phyloP scores from a whole-genome alignment of 371 early-diverging fungal genomes.

The Capillidium rhysosporum region DNA sequence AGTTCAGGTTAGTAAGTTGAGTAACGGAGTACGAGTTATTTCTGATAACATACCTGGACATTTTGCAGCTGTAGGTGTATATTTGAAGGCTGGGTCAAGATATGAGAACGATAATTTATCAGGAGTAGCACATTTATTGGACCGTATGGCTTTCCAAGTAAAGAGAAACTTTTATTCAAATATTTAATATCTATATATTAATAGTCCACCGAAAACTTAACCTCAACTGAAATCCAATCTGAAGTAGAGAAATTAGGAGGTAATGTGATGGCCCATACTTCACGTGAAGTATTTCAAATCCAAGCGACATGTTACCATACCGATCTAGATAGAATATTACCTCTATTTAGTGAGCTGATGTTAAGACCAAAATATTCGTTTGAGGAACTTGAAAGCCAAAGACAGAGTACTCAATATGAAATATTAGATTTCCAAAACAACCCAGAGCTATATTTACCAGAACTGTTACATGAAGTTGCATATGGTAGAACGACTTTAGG shows the following conservation, averaged over 20 bases:
- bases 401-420: constrained; percentile 63
- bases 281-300: constrained; percentile 88
- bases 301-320: constrained; percentile 77
- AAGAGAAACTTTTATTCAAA: background rate
- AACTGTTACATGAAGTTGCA: constrained; percentile 68
- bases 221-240: constrained; percentile 44
- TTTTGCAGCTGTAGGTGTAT: constrained; percentile 73
- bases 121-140: constrained; percentile 69
- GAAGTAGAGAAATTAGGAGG: constrained; percentile 75
- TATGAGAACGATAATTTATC: constrained; percentile 51
- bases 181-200: background rate
- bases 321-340: constrained; percentile 46
- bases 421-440: constrained; percentile 64
- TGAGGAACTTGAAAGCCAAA: constrained; percentile 65
- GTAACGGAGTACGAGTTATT: constrained; percentile 74
- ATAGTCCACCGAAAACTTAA: constrained; percentile 34
- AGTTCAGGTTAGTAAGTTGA: constrained; percentile 36
- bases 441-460: constrained; percentile 70
- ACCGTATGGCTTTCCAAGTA: constrained; percentile 84
- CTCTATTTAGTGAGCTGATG: constrained; percentile 61
- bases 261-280: constrained; percentile 68
- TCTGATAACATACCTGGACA: constrained; percentile 67
- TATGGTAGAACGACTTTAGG: constrained; percentile 67
- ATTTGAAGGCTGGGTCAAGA: constrained; percentile 74
- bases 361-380: constrained; percentile 42